phyloP scores from a whole-genome alignment of 1,284 basidiomycete genomes.

The Boletus mariae region DNA sequence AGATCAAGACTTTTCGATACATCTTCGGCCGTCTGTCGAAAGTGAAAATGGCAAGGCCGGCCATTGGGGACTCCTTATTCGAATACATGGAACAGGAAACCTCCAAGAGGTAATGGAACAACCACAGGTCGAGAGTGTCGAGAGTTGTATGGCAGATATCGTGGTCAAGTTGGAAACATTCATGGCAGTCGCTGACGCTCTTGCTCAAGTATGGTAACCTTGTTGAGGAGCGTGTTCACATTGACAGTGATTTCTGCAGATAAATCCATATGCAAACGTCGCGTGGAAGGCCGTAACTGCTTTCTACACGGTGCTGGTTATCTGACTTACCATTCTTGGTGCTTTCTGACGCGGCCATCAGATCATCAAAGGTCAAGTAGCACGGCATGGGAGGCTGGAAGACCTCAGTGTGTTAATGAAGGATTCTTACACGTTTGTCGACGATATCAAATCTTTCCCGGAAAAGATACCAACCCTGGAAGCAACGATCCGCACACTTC shows the following conservation, averaged over 20 bases:
- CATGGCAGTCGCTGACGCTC: constrained; percentile 22
- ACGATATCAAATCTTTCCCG: constrained; percentile 26
- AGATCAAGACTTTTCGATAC: constrained; percentile 16
- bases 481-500: constrained; percentile 23
- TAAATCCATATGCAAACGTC: constrained; percentile 25
- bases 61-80: constrained; percentile 23
- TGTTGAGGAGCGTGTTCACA: background rate
- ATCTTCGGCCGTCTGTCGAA: constrained; percentile 12
- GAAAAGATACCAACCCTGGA: constrained; percentile 29
- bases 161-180: constrained; percentile 25
- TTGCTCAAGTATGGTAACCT: constrained; percentile 17
- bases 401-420: constrained; percentile 29
- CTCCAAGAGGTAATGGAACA: background rate
- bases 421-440: constrained; percentile 32
- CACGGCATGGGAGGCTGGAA: constrained; percentile 22
- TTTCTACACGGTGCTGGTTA: constrained; percentile 25
- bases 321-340: background rate
- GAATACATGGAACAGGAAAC: constrained; percentile 13
- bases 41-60: background rate
- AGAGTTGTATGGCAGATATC: constrained; percentile 21
- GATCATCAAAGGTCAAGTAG: constrained; percentile 29
- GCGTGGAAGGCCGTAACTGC: constrained; percentile 26
- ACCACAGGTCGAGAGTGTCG: constrained; percentile 5
- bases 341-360: constrained; percentile 15
- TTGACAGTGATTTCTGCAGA: constrained; percentile 3